Evolutionary conservation across 208 protist species (phyloP).

Genomic region (Acanthamoeba royreba): DNA sequence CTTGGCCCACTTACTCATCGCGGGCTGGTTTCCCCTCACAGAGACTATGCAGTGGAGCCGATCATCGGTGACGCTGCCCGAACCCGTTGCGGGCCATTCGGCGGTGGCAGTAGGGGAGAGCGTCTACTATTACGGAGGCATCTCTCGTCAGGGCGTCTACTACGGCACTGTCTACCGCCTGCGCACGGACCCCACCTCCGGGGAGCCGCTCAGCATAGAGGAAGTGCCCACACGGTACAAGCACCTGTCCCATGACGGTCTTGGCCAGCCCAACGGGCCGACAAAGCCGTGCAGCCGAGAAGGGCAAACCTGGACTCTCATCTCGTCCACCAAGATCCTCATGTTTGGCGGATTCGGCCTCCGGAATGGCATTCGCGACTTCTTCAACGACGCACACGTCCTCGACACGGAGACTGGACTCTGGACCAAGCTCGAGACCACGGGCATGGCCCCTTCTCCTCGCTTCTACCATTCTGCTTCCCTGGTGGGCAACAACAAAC

Average conservation of each 20-base stretch:
- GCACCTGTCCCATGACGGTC: background rate
- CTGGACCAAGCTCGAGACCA: background rate
- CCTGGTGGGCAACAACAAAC: background rate
- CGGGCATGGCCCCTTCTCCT: background rate
- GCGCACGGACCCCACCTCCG: background rate
- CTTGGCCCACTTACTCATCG: no score
- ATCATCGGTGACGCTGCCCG: background rate
- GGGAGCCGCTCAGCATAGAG: background rate
- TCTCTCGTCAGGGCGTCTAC: slow-evolving; percentile 21
- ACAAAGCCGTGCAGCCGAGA: background rate
- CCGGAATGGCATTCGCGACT: background rate
- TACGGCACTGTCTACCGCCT: background rate
- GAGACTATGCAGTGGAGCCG: background rate
- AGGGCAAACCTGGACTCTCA: background rate
- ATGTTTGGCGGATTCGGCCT: background rate
- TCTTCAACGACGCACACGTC: background rate
- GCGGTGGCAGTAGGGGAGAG: background rate
- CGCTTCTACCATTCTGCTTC: background rate
- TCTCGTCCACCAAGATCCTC: background rate
- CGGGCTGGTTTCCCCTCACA: no score
- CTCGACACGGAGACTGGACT: background rate
- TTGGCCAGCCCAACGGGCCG: background rate
- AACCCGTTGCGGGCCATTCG: background rate
- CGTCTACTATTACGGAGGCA: slow-evolving; percentile 11
- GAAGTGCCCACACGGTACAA: background rate